Evolutionary conservation across 768 basidiomycete genomes (phyloP).

Genomic region (Mycena filopes): DNA sequence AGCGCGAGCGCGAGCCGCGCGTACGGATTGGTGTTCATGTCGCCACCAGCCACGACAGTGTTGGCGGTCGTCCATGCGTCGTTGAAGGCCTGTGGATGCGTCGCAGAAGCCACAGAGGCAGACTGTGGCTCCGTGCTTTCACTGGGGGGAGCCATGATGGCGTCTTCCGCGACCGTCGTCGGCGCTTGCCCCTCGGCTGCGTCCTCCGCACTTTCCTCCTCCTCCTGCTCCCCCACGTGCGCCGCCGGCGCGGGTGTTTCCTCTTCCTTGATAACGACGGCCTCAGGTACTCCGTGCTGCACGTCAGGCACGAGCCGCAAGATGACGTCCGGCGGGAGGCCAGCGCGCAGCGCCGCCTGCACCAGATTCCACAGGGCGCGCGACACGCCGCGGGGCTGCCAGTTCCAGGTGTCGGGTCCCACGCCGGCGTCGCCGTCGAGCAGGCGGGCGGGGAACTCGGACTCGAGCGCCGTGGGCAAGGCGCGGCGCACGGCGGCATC

Average conservation of each 20-base stretch:
- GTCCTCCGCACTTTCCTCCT: constrained; percentile 46
- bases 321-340: constrained; percentile 71
- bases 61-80: constrained; percentile 76
- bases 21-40: constrained; percentile 26
- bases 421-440: constrained; percentile 67
- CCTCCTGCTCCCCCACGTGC: constrained; percentile 41
- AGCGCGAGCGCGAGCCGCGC: constrained; percentile 14
- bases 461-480: constrained; percentile 72
- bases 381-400: constrained; percentile 81
- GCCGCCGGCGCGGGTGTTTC: not conserved
- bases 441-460: constrained; percentile 79
- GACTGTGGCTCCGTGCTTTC: not conserved
- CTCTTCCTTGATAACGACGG: not conserved
- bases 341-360: constrained; percentile 63
- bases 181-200: constrained; percentile 44
- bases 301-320: constrained; percentile 67
- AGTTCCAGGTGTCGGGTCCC: constrained; percentile 77
- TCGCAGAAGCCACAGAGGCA: not conserved
- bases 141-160: constrained; percentile 25
- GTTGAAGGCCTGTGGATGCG: constrained; percentile 54
- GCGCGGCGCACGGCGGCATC: constrained; percentile 78
- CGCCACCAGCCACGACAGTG: constrained; percentile 50
- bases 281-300: constrained; percentile 61
- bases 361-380: constrained; percentile 80
- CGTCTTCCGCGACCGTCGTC: constrained; percentile 44